Evolutionary conservation across 2,329 filamentous ascomycete genomes (phyloP).

Genomic region (Botrytis byssoidea): DNA sequence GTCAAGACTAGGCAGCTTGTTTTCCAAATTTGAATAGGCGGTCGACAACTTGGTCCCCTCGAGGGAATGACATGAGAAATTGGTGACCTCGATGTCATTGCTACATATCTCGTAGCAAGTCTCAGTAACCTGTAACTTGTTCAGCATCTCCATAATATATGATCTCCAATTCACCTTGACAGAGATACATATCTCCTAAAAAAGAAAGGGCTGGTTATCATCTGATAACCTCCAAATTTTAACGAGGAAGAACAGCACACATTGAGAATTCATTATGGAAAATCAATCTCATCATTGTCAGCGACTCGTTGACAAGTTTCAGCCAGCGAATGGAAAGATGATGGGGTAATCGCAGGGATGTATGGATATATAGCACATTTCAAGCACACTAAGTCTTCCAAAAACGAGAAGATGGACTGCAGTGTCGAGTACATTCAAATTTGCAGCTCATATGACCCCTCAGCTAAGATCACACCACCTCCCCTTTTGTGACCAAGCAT

Average conservation of each 20-base stretch:
- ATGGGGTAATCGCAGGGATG: background rate
- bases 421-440: background rate
- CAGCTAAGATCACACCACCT: background rate
- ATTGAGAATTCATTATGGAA: accelerated
- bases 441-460: background rate
- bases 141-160: accelerated
- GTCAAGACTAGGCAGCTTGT: background rate
- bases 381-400: background rate
- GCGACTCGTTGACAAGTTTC: accelerated
- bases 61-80: background rate
- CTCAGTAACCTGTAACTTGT: background rate
- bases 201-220: accelerated
- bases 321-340: background rate
- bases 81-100: background rate
- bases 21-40: background rate
- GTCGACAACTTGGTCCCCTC: background rate
- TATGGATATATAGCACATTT: accelerated
- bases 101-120: background rate
- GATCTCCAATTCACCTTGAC: accelerated
- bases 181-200: background rate
- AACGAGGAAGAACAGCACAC: accelerated
- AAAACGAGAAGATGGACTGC: background rate
- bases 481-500: background rate
- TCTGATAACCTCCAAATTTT: background rate
- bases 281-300: background rate